Percentiles rank a stretch among this genome's conserved stretches.
Conservation (phyloP, 2,329 filamentous ascomycete genomes). For the Pyrenophora graminea region DNA sequence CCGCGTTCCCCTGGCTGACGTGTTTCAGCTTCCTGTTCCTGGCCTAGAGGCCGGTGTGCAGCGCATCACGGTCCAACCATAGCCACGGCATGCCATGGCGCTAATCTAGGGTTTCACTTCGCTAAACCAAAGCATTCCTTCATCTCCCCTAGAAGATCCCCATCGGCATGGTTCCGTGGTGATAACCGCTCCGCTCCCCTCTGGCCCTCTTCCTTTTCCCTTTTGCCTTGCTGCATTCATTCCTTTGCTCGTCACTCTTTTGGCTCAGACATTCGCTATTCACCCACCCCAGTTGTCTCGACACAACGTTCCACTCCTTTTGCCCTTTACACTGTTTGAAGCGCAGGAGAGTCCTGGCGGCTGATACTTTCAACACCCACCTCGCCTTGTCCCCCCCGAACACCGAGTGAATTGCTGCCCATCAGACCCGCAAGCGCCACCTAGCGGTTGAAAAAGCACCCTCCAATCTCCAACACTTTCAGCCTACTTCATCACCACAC, state of each 20-base stretch:
- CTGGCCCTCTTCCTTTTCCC: conserved; percentile 24
- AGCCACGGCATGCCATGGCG: conserved; percentile 18
- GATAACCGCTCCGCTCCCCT: conserved; percentile 32
- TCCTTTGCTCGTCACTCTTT: conserved; percentile 37
- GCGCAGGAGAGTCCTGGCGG: conserved; percentile 33
- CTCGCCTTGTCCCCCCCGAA: neutral
- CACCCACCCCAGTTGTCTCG: conserved; percentile 16
- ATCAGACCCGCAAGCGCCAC: neutral
- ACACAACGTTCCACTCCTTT: conserved; percentile 34
- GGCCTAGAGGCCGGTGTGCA: conserved; percentile 29
- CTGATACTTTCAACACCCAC: conserved; percentile 8
- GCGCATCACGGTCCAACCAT: conserved; percentile 25
- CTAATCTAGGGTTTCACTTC: conserved; percentile 42
- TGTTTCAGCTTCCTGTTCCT: conserved; percentile 39
- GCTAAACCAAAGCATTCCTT: conserved; percentile 45
- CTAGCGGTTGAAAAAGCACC: conserved; percentile 6
- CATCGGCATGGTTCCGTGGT: conserved; percentile 27
- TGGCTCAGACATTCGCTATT: conserved; percentile 35
- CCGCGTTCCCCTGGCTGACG: conserved; percentile 30
- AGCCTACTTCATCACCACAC: neutral
- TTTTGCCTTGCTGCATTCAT: conserved; percentile 27
- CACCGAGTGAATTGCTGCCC: neutral
- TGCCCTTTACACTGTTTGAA: conserved; percentile 26
- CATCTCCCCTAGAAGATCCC: conserved; percentile 40
- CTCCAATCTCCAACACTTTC: conserved; percentile 3